Evolutionary conservation across 2,329 filamentous ascomycete genomes (phyloP).

Genomic region (Lachnellula arida): DNA sequence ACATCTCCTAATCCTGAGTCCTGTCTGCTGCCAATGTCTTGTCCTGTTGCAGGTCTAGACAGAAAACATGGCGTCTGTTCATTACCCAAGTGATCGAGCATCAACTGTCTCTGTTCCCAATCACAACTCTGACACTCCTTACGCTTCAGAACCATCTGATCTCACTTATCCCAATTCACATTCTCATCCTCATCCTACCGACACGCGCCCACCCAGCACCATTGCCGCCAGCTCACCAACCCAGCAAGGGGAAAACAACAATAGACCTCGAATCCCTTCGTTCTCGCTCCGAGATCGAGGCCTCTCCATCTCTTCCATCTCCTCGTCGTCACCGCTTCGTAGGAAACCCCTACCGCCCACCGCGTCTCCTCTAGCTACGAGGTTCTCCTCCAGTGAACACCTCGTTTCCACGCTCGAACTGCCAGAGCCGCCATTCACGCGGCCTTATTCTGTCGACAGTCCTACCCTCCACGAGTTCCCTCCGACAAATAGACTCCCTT

Average conservation of each 20-base stretch:
- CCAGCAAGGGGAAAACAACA: slow-evolving; percentile 8
- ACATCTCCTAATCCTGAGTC: slow-evolving; percentile 14
- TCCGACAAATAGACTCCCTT: slow-evolving; percentile 15
- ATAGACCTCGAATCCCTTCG: slow-evolving; percentile 15
- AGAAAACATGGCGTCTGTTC: slow-evolving; percentile 25
- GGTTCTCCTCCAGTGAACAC: slow-evolving; percentile 41
- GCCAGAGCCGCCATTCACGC: slow-evolving; percentile 48
- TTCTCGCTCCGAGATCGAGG: slow-evolving; percentile 22
- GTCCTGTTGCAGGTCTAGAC: slow-evolving; percentile 10
- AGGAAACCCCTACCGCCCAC: slow-evolving; percentile 57
- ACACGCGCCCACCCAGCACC: slow-evolving; percentile 12
- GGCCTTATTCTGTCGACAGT: slow-evolving; percentile 53
- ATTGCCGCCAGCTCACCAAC: slow-evolving; percentile 2
- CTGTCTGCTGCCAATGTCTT: slow-evolving; percentile 22
- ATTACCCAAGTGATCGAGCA: slow-evolving; percentile 1
- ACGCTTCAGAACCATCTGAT: slow-evolving; percentile 29
- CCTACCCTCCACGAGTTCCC: slow-evolving; percentile 59
- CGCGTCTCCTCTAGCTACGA: slow-evolving; percentile 47
- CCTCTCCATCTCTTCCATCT: slow-evolving; percentile 21
- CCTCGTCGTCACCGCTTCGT: slow-evolving; percentile 38
- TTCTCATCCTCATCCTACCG: slow-evolving; percentile 2
- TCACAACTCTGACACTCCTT: slow-evolving; percentile 26
- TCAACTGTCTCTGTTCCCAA: slow-evolving; percentile 9
- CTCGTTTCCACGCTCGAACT: slow-evolving; percentile 37
- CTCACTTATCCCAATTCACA: slow-evolving; percentile 1